Evolutionary conservation across 441 rosid species (phyloP).

Genomic region (Adansonia grandidieri): DNA sequence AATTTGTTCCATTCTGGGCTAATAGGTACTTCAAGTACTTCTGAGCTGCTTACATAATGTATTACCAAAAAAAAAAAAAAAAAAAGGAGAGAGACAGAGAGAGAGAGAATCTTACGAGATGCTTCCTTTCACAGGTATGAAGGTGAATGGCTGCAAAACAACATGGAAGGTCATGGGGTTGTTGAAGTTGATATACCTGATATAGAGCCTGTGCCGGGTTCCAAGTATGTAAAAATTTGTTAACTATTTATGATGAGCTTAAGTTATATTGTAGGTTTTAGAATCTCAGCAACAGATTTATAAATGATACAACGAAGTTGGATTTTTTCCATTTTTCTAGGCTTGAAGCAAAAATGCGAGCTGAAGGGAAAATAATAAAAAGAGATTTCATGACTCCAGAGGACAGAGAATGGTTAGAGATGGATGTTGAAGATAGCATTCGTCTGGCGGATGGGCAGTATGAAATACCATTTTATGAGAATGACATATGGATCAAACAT

Average conservation of each 20-base stretch:
- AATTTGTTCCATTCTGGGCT: not conserved
- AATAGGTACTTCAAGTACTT: not conserved
- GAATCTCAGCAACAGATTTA: constrained; percentile 16
- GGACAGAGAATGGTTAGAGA: constrained; percentile 89
- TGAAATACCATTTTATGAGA: constrained; percentile 77
- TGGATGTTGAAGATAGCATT: constrained; percentile 84
- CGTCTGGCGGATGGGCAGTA: constrained; percentile 50
- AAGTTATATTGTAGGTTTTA: constrained; percentile 15
- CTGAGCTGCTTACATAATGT: not conserved
- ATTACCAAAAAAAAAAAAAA: not conserved
- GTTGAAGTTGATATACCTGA: constrained; percentile 91
- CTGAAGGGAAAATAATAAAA: constrained; percentile 76
- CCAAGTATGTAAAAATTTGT: constrained; percentile 56
- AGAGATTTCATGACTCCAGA: constrained; percentile 84
- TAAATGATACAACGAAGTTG: constrained; percentile 20
- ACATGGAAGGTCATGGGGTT: constrained; percentile 90
- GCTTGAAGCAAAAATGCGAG: constrained; percentile 92
- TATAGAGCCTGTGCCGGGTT: constrained; percentile 85
- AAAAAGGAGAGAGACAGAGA: too few relatives aligned
- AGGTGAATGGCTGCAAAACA: constrained; percentile 93
- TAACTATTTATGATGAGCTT: not conserved
- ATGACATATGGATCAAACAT: constrained; percentile 66
- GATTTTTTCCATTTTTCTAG: constrained; percentile 38
- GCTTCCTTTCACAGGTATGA: constrained; percentile 60
- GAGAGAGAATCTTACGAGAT: not conserved